Evolutionary conservation across 1,284 basidiomycete genomes (phyloP).

Genomic region (Melampsora abietis-canadensis): DNA sequence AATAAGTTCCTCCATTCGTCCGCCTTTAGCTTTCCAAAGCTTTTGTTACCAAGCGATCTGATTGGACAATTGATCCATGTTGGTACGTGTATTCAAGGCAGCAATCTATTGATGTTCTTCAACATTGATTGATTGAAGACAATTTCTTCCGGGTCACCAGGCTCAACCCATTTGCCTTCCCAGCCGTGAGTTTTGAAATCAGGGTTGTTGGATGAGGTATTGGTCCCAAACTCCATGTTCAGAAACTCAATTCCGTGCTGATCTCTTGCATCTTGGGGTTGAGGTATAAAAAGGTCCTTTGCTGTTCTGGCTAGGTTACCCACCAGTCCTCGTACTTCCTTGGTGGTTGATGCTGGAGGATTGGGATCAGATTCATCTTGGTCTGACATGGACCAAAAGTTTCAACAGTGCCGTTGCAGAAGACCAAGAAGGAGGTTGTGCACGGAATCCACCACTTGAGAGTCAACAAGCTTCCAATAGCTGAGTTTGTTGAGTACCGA

Average conservation of each 20-base stretch:
- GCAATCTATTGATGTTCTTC: neutral
- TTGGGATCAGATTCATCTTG: neutral
- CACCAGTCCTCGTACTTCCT: neutral
- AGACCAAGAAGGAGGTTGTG: slow-evolving; percentile 26
- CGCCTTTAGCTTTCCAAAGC: slow-evolving; percentile 14
- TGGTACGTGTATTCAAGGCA: slow-evolving; percentile 6
- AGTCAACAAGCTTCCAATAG: neutral
- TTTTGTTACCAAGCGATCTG: slow-evolving; percentile 25
- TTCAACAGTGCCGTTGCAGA: slow-evolving; percentile 12
- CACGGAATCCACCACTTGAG: slow-evolving; percentile 18
- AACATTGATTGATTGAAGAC: slow-evolving; percentile 14
- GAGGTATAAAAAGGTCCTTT: neutral
- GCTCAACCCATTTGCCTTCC: slow-evolving; percentile 10
- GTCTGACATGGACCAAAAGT: slow-evolving; percentile 34
- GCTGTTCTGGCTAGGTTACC: neutral
- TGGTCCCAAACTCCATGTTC: slow-evolving; percentile 4
- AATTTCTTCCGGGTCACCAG: neutral
- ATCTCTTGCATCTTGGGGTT: neutral
- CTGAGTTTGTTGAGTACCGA: neutral
- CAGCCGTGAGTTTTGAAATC: slow-evolving; percentile 16
- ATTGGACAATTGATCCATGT: slow-evolving; percentile 26
- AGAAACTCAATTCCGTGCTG: neutral
- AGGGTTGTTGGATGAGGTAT: neutral
- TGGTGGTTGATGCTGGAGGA: neutral
- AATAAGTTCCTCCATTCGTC: slow-evolving; percentile 27